Evolutionary conservation across 495 filamentous ascomycete genomes (phyloP).

Genomic region (Aspergillus ostianus): DNA sequence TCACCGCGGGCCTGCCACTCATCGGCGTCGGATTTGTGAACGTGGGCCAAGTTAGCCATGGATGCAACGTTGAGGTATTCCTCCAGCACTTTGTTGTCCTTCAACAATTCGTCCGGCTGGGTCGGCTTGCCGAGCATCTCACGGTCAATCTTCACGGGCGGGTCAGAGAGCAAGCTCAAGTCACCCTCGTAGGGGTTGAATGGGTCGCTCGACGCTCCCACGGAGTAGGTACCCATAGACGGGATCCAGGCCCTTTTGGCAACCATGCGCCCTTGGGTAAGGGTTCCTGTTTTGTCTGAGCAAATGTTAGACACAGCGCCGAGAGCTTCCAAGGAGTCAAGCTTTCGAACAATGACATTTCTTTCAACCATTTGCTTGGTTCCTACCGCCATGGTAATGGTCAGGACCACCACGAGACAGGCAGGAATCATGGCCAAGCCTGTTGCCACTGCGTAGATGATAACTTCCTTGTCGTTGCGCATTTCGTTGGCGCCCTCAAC

Average conservation of each 20-base stretch:
- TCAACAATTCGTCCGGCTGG: conserved; percentile 35
- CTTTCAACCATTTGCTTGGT: conserved; percentile 69
- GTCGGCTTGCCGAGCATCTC: conserved; percentile 26
- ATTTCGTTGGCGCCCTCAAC: conserved; percentile 63
- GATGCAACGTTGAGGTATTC: conserved; percentile 60
- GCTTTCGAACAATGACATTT: conserved; percentile 66
- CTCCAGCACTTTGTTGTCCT: conserved; percentile 41
- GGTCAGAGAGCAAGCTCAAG: conserved; percentile 39
- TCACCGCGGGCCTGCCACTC: conserved; percentile 64
- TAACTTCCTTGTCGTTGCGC: conserved; percentile 57
- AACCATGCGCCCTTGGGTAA: conserved; percentile 77
- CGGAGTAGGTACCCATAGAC: conserved; percentile 56
- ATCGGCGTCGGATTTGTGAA: conserved; percentile 45
- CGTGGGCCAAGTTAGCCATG: conserved; percentile 64
- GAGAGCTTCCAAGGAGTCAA: conserved; percentile 65
- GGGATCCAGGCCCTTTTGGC: conserved; percentile 81
- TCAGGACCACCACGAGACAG: conserved; percentile 72
- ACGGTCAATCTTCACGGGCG: conserved; percentile 33
- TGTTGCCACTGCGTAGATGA: conserved; percentile 72
- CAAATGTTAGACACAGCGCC: conserved; percentile 71
- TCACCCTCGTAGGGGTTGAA: conserved; percentile 55
- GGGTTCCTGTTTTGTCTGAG: conserved; percentile 70
- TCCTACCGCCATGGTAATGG: conserved; percentile 72
- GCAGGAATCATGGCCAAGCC: conserved; percentile 71
- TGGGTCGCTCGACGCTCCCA: conserved; percentile 55